Percentiles rank a stretch among this genome's conserved stretches.
Conservation (phyloP, 139 green algal genomes). For the Chlorella vulgaris region DNA sequence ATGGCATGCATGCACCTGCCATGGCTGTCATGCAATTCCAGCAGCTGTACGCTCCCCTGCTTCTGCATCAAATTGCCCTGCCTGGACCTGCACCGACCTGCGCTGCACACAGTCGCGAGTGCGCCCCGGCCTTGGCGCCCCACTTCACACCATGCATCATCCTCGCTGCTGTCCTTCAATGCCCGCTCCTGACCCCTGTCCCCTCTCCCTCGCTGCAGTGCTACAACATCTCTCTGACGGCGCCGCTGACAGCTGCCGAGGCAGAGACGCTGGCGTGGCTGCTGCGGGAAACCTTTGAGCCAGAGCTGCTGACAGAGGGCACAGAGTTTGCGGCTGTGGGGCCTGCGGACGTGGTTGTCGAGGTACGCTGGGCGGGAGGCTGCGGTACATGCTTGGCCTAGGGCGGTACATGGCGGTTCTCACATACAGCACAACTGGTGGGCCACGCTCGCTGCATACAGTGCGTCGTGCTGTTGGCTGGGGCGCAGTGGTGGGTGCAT, state of each 20-base stretch:
- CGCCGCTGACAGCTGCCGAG: conserved; percentile 68
- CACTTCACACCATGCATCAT: too few relatives aligned
- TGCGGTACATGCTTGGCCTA: not conserved
- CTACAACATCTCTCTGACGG: conserved; percentile 89
- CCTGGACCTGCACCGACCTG: too few relatives aligned
- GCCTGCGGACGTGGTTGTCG: not conserved
- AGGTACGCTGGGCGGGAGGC: not conserved
- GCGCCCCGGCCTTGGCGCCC: too few relatives aligned
- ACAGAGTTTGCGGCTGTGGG: conserved; percentile 47
- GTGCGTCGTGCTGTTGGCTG: not conserved
- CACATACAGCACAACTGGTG: too few relatives aligned
- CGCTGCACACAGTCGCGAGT: too few relatives aligned
- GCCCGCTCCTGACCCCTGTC: not conserved
- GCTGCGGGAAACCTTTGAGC: conserved; percentile 96
- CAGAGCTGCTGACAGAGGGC: conserved; percentile 76
- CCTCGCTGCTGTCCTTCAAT: not conserved
- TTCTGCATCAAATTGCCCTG: too few relatives aligned
- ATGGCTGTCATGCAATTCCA: too few relatives aligned
- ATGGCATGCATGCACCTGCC: too few relatives aligned
- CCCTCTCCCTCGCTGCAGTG: conserved; percentile 70
- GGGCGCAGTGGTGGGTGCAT: too few relatives aligned
- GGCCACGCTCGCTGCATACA: too few relatives aligned
- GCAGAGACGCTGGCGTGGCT: conserved; percentile 88
- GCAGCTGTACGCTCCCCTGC: too few relatives aligned
- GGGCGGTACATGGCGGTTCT: too few relatives aligned